These are phyloP conservation scores for Forsythia viridissima DNA, from an alignment of 257 asterid species.

Conservation along the genomic window DNA sequence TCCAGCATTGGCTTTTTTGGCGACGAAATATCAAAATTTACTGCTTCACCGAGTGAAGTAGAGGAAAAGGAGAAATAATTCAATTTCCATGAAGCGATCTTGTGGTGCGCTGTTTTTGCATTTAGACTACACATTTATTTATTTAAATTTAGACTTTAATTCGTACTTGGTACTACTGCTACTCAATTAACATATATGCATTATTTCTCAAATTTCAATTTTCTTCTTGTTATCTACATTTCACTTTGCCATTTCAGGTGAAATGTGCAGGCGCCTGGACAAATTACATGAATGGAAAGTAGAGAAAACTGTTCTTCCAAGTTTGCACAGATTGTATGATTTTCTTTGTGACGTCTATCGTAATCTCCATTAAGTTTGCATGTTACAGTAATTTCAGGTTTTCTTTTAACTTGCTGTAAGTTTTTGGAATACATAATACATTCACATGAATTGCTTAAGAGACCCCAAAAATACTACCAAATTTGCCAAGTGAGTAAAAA, in stretches of 20 bases:
- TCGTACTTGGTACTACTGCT: too few species aligned
- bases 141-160: neutral
- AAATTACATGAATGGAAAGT: neutral
- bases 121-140: neutral
- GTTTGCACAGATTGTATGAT: neutral
- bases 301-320: neutral
- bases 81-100: conserved; percentile 28
- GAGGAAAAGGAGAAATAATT: conserved; percentile 16
- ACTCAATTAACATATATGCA: too few species aligned
- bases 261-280: neutral
- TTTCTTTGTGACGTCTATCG: neutral
- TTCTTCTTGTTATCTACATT: too few species aligned
- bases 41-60: conserved; percentile 31
- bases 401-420: neutral
- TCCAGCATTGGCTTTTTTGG: conserved; percentile 22
- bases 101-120: conserved; percentile 28
- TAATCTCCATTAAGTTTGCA: conserved; percentile 3
- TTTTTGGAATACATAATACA: too few species aligned
- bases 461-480: neutral
- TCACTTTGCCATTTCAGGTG: too few species aligned
- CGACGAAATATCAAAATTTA: conserved; percentile 32
- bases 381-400: neutral
- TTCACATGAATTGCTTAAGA: neutral
- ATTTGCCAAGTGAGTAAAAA: conserved; percentile 27
- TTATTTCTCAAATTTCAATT: too few species aligned